Evolutionary conservation across 495 filamentous ascomycete genomes (phyloP).

Genomic region (Neurospora terricola): DNA sequence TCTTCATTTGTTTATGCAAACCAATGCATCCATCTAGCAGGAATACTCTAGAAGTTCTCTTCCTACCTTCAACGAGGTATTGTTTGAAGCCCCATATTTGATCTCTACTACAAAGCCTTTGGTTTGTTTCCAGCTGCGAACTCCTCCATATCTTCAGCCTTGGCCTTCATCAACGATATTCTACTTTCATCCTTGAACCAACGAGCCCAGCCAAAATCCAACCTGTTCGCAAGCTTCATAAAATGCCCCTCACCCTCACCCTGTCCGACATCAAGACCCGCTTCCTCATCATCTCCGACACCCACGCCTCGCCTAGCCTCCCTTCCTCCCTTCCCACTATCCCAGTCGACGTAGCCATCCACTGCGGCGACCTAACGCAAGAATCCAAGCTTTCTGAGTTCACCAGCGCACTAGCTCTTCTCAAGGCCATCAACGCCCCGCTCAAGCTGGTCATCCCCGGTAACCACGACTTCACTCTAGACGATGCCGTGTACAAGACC

Average conservation of each 20-base stretch:
- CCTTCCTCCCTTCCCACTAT: background rate
- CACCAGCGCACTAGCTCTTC: conserved; percentile 37
- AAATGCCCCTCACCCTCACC: conserved; percentile 9
- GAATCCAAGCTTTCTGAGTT: conserved; percentile 45
- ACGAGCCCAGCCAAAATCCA: background rate
- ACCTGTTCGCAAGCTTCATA: background rate
- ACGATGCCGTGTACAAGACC: conserved; percentile 23
- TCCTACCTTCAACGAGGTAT: background rate
- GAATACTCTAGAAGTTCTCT: background rate
- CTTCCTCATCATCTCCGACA: conserved; percentile 53
- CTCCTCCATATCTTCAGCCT: background rate
- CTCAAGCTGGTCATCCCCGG: conserved; percentile 67
- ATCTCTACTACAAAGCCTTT: background rate
- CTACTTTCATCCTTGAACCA: background rate
- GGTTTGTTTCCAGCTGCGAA: background rate
- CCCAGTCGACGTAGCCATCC: conserved; percentile 50
- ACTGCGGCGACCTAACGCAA: conserved; percentile 60
- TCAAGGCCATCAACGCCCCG: conserved; percentile 42
- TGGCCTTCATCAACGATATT: background rate
- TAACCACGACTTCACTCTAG: conserved; percentile 63
- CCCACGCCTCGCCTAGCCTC: conserved; percentile 27
- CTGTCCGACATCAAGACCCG: conserved; percentile 7
- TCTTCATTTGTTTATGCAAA: background rate
- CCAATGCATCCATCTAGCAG: background rate
- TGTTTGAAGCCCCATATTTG: background rate